These are phyloP conservation scores for Trichosporon sp. DNA, from an alignment of 1,284 basidiomycete genomes.

Conservation along the genomic window DNA sequence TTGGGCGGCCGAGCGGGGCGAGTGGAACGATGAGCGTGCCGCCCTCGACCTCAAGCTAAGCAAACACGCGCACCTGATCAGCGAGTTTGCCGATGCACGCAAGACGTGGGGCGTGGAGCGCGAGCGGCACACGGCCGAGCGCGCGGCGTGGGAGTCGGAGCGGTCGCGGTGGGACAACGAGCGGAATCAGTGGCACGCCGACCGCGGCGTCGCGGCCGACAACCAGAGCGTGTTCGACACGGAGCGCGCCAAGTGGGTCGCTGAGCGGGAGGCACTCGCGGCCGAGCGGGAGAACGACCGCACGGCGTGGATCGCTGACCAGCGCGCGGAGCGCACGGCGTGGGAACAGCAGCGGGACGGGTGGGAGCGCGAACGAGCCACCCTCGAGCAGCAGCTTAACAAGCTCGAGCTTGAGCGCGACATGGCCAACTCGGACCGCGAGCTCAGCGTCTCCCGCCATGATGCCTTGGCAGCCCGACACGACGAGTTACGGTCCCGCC, in stretches of 20 bases:
- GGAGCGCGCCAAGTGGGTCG: slow-evolving; percentile 18
- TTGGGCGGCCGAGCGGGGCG: slow-evolving; percentile 10
- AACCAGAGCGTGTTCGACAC: slow-evolving; percentile 2
- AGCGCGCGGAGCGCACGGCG: background rate
- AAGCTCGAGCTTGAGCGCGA: slow-evolving; percentile 14
- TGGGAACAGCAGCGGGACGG: slow-evolving; percentile 4
- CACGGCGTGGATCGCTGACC: background rate
- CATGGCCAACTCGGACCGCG: slow-evolving; percentile 11
- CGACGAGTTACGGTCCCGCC: slow-evolving; percentile 7
- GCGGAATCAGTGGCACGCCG: slow-evolving; percentile 1
- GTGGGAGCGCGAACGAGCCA: slow-evolving; percentile 22
- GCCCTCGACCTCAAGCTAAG: slow-evolving; percentile 15
- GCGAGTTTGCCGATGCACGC: slow-evolving; percentile 13
- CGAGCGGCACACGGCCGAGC: background rate
- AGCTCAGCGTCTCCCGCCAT: background rate
- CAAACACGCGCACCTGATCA: slow-evolving; percentile 7
- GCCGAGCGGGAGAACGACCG: slow-evolving; percentile 13
- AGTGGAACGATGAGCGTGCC: background rate
- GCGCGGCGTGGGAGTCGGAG: background rate
- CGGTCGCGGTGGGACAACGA: background rate
- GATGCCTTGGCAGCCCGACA: background rate
- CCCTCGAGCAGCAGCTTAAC: background rate
- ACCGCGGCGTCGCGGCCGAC: background rate
- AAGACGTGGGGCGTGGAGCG: slow-evolving; percentile 5
- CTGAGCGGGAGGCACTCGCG: slow-evolving; percentile 12